Conservation (phyloP, 177 flowering plant species). For the Vitis hybrid region DNA sequence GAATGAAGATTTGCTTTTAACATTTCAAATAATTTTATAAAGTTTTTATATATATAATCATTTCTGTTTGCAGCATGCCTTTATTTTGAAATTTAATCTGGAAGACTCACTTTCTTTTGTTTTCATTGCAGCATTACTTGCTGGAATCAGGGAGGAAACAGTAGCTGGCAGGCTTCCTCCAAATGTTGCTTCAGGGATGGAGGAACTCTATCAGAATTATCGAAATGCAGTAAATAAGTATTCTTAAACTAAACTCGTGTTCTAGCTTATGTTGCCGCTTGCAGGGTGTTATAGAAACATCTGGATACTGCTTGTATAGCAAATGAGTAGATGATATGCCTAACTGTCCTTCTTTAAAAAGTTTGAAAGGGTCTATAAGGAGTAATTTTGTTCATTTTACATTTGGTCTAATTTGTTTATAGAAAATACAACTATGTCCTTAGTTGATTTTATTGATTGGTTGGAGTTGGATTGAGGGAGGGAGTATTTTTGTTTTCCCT, state of each 20-base stretch:
- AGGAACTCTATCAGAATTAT: constrained; percentile 74
- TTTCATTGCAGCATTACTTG: constrained; percentile 60
- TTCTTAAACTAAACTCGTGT: constrained; percentile 13
- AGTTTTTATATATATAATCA: no score
- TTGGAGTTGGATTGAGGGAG: no score
- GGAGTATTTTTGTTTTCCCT: no score
- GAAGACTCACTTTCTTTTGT: no score
- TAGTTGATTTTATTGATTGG: no score
- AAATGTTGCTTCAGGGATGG: constrained; percentile 72
- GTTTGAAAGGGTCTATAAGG: neutral
- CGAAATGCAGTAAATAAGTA: constrained; percentile 69
- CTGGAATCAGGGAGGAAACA: constrained; percentile 57
- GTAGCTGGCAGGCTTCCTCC: constrained; percentile 77
- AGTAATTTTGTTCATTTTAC: no score
- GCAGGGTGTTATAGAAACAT: constrained; percentile 4
- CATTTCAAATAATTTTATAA: neutral
- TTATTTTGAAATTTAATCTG: constrained; percentile 14
- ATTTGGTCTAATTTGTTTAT: no score
- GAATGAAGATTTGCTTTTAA: neutral
- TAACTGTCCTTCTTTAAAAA: neutral
- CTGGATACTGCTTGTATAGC: neutral
- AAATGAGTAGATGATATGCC: neutral
- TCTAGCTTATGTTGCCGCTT: constrained; percentile 11
- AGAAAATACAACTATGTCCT: no score
- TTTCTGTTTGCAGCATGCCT: neutral